Percentiles rank a stretch among this genome's conserved stretches.
These are phyloP conservation scores for Aspergillus texensis DNA, from an alignment of 2,329 filamentous ascomycete genomes.

Conservation along the genomic window DNA sequence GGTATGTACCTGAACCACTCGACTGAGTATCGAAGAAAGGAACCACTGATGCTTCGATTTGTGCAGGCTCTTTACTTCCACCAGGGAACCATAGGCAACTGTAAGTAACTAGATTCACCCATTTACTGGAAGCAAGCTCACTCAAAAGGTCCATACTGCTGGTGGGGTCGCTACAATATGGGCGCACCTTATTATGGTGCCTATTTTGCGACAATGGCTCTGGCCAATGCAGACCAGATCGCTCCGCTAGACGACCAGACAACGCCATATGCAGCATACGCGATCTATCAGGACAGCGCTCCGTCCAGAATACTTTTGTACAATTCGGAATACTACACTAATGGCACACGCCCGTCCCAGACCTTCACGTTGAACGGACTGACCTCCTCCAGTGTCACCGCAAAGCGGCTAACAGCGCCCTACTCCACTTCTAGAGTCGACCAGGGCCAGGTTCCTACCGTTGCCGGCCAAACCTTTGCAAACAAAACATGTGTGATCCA, in stretches of 20 bases:
- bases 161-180: constrained; percentile 53
- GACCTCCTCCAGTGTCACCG: constrained; percentile 36
- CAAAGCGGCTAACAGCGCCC: constrained; percentile 51
- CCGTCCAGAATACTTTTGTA: constrained; percentile 47
- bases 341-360: constrained; percentile 31
- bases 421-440: constrained; percentile 50
- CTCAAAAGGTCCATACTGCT: constrained; percentile 48
- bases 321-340: constrained; percentile 36
- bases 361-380: constrained; percentile 50
- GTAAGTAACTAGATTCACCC: constrained; percentile 29
- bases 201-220: constrained; percentile 50
- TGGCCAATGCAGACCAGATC: constrained; percentile 49
- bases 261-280: constrained; percentile 51
- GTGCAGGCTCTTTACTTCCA: constrained; percentile 51
- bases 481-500: constrained; percentile 50
- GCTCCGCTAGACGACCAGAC: constrained; percentile 50
- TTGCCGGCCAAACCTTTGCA: constrained; percentile 52
- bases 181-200: constrained; percentile 58
- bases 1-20: not conserved
- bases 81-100: constrained; percentile 55
- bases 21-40: too few species aligned
- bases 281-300: constrained; percentile 42
- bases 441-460: constrained; percentile 45
- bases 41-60: not conserved
- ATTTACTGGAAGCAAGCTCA: not conserved